Evolutionary conservation across 2,329 filamentous ascomycete genomes (phyloP).

Genomic region (Botryotinia convoluta): DNA sequence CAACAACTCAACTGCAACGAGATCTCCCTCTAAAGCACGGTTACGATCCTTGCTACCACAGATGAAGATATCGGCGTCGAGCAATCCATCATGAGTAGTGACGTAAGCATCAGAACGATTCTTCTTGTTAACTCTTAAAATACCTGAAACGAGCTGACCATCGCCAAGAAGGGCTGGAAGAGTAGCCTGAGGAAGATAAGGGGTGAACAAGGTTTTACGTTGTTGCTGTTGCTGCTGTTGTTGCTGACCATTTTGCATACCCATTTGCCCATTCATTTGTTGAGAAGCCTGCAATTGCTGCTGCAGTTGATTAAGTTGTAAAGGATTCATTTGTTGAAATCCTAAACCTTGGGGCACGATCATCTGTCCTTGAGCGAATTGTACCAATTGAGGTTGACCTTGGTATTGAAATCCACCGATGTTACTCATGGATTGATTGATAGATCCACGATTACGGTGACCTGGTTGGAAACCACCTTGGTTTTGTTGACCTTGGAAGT

Average conservation of each 20-base stretch:
- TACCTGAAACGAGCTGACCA: constrained; percentile 92
- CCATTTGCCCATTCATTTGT: constrained; percentile 75
- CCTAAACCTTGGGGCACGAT: constrained; percentile 78
- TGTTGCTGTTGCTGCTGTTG: constrained; percentile 90
- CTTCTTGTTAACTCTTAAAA: constrained; percentile 98
- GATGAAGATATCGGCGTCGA: constrained; percentile 98
- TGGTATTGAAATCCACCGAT: constrained; percentile 89
- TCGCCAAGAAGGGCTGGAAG: constrained; percentile 86
- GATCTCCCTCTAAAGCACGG: constrained; percentile 90
- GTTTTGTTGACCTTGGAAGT: constrained; percentile 71
- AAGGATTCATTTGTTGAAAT: constrained; percentile 80
- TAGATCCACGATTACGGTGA: constrained; percentile 79
- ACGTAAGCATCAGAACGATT: constrained; percentile 98
- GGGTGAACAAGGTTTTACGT: constrained; percentile 97
- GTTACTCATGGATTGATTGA: constrained; percentile 80
- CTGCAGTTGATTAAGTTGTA: constrained; percentile 87
- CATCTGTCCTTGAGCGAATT: constrained; percentile 80
- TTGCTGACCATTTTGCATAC: constrained; percentile 67
- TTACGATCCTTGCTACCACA: constrained; percentile 99
- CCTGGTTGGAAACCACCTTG: constrained; percentile 83
- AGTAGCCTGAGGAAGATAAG: constrained; percentile 92
- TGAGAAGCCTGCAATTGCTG: constrained; percentile 81
- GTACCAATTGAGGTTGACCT: constrained; percentile 81
- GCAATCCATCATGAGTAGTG: constrained; percentile 77
- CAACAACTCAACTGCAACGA: constrained; percentile 92